Base-by-base conservation (phyloP, 495 filamentous ascomycete genomes). In the Penicilliopsis zonata region DNA sequence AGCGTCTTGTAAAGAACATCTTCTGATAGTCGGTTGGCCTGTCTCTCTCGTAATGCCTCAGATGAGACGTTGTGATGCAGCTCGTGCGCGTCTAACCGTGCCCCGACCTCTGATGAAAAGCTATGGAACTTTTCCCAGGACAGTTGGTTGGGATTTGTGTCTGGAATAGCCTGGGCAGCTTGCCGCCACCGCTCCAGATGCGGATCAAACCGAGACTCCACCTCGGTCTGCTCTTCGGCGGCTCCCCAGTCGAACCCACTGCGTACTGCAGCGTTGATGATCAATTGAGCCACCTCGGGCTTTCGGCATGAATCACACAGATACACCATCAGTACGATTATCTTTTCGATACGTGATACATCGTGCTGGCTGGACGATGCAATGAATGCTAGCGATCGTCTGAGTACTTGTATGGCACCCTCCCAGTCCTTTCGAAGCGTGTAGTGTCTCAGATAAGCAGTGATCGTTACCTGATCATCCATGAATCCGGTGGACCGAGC, bases 361-460 rank as follows among this genome's bases (percentile, higher is more conserved):
- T 29, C 21, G 22, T 52, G 55, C 9, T 46, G 43, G 4, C 56
- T 53, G 22, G 59, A 52, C 18, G 59, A 54, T 1, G 44, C 41
- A 5, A 66, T 45, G 28, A 45, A 64, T 2, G 55, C 57, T 13
- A 60, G 31, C 0, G 50, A 46, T 46, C 58, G 46, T 35, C 49
- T 51, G 29, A 66, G 20, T 1, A 45, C 49, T 13, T 50, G 42
- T 0, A 50, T 17, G 1, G 58, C 59, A 15, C 47, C 57, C 20
- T 54, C 43, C 55, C 59, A 63, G 33, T 66, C 53, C 10, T 38
- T 39, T 19, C 57, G 52, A 31, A 56, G 48, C 18, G 49, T 48
- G 43, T 59, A 66, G 28, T 59, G 64, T 27, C 48, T 45, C 23
- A 64, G 30, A 34, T 63, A 66, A 9, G 47, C 43, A 25, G 43